phyloP scores from a whole-genome alignment of 2,329 filamentous ascomycete species.

The Blastomyces gilchristii region DNA sequence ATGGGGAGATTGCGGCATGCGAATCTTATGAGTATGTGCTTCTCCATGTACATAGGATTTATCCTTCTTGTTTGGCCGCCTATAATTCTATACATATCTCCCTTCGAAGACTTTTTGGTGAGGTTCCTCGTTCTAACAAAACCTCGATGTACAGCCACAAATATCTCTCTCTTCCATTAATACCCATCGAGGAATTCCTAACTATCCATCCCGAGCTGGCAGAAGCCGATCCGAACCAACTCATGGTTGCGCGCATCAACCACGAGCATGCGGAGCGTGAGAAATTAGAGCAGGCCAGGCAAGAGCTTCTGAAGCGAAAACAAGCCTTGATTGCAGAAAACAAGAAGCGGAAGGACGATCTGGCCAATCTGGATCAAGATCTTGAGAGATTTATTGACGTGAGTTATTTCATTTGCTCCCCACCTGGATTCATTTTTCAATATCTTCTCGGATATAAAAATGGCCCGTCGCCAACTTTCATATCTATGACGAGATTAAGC shows the following conservation, averaged over 20 bases:
- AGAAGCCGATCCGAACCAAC: slow-evolving; percentile 61
- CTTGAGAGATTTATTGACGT: slow-evolving; percentile 90
- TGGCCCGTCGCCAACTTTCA: slow-evolving; percentile 11
- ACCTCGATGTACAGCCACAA: slow-evolving; percentile 35
- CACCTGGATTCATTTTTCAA: background rate
- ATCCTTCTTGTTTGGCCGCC: background rate
- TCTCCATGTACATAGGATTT: background rate
- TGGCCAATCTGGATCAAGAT: slow-evolving; percentile 83
- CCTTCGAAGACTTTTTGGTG: background rate
- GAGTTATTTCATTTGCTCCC: slow-evolving; percentile 26
- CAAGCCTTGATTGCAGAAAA: slow-evolving; percentile 63
- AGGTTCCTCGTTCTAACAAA: background rate
- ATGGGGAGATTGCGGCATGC: slow-evolving; percentile 81
- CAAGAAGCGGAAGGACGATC: slow-evolving; percentile 84
- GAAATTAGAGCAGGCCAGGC: slow-evolving; percentile 71
- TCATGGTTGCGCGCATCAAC: slow-evolving; percentile 85
- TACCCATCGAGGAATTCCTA: slow-evolving; percentile 75
- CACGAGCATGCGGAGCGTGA: slow-evolving; percentile 81
- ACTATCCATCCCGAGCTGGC: slow-evolving; percentile 62
- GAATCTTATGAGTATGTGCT: slow-evolving; percentile 74
- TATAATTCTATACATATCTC: background rate
- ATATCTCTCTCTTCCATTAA: slow-evolving; percentile 74
- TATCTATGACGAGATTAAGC: slow-evolving; percentile 1
- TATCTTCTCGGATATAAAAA: background rate
- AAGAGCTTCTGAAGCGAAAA: slow-evolving; percentile 64